Conservation (phyloP, 768 basidiomycete genomes). For the Leccinum rimulosum region DNA sequence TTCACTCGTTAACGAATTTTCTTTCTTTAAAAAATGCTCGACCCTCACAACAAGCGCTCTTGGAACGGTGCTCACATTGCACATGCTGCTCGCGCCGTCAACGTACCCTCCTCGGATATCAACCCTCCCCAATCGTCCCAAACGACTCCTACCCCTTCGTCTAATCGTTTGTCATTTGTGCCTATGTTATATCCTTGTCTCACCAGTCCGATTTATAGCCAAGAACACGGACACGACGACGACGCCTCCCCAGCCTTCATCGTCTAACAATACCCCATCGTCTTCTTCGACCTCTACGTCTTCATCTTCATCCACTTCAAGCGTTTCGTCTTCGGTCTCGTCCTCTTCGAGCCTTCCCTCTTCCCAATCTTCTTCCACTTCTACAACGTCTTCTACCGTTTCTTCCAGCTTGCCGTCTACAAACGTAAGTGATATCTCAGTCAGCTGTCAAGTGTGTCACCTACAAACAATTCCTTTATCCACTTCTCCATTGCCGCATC, state of each 20-base stretch:
- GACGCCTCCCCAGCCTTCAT: not conserved
- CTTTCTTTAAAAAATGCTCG: conserved; percentile 9
- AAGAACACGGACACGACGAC: not conserved
- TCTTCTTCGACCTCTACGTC: not conserved
- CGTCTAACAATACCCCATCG: conserved; percentile 12
- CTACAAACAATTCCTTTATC: not conserved
- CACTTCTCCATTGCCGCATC: not conserved
- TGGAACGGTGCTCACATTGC: conserved; percentile 6
- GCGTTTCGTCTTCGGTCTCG: conserved; percentile 7
- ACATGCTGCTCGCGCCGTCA: conserved; percentile 11
- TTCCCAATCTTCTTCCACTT: conserved; percentile 6
- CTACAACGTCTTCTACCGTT: conserved; percentile 5
- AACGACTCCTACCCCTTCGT: not conserved
- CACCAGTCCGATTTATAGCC: conserved; percentile 4
- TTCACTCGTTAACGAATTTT: conserved; percentile 24
- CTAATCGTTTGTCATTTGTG: not conserved
- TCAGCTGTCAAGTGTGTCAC: not conserved
- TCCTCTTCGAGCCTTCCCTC: conserved; percentile 5
- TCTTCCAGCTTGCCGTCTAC: not conserved
- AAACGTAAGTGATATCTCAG: conserved; percentile 20
- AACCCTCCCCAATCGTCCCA: not conserved
- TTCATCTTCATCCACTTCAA: conserved; percentile 7
- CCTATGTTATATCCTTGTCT: not conserved
- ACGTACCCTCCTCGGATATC: not conserved
- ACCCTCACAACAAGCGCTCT: conserved; percentile 18